Evolutionary conservation across 2,329 filamentous ascomycete species (phyloP).

Genomic region (Fusarium mangiferae): DNA sequence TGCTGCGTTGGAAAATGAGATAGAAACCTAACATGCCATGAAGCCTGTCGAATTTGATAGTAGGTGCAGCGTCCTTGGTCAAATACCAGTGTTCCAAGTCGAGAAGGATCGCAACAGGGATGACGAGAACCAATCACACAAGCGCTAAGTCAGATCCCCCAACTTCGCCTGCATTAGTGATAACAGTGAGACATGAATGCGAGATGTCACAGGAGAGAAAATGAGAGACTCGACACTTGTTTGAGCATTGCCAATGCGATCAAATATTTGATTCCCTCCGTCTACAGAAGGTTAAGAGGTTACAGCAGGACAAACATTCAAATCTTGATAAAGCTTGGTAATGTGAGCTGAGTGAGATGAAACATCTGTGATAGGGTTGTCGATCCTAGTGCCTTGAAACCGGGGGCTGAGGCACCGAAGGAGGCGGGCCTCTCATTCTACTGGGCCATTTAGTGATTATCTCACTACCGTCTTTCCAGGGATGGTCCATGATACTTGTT

Average conservation of each 20-base stretch:
- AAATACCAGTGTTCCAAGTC: neutral
- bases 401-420: neutral
- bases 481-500: neutral
- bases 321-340: neutral
- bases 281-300: no score
- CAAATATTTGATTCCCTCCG: accelerated
- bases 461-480: neutral
- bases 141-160: neutral
- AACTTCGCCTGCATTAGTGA: neutral
- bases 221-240: neutral
- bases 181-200: neutral
- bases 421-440: neutral
- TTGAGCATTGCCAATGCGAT: accelerated
- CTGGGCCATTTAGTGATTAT: neutral
- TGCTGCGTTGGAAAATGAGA: accelerated
- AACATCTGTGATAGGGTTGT: neutral
- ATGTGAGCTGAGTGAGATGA: neutral
- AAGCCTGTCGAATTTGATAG: accelerated
- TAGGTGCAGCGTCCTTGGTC: no score
- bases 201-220: neutral
- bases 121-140: neutral
- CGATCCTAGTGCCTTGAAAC: neutral
- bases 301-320: neutral
- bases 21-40: accelerated
- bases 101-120: neutral